Evolutionary conservation across 1,139 yeast species (phyloP), one percentile per base, ranked within the genome.

Genomic region (Taphrina betulina): DNA sequence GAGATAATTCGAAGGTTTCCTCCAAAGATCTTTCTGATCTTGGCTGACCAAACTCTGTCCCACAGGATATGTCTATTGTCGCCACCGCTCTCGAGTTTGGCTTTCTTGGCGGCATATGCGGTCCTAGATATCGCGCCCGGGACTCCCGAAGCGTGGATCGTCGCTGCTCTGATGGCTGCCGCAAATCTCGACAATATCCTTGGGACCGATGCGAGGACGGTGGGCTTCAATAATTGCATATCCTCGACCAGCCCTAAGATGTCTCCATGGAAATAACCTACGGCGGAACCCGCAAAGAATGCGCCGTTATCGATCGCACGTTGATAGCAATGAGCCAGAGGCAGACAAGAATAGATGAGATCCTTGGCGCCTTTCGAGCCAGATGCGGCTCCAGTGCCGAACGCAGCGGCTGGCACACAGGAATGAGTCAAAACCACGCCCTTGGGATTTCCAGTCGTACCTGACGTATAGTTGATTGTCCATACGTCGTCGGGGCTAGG

Each of bases 391-490:
- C 43, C 50, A 14, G 43, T 34, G 60, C 68, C 44, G 65, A 73
- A 62, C 54, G 77, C 64, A 7, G 80, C 80, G 10, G 85, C 74
- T n/a, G 78, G 73, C 1, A 80, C 77, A 62, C 72, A 74, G 38
- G 68, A 68, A 57, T 84, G 87, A 5, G 79, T 72, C 62, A 83
- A 70, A 31, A 79, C 77, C n/a, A 82, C 90, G 45, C 90, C 90
- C 50, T 84, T 84, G 16, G 90, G 90, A 57, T 74, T 68, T 16
- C 89, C 89, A 2, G 90, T 83, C 22, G 90, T 82, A 31, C 90
- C 90, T 5, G 89, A 82, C 12, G 95, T 85, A 69, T 84, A 85
- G 41, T 85, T 81, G 60, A 85, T 80, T 50, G 90, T 82, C 63
- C 80, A 79, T 16, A 76, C 61, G 34, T 82, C 76, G 4, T 79